Base-by-base conservation (phyloP, 306 rosid genomes). In the Begonia fuchsioides region DNA sequence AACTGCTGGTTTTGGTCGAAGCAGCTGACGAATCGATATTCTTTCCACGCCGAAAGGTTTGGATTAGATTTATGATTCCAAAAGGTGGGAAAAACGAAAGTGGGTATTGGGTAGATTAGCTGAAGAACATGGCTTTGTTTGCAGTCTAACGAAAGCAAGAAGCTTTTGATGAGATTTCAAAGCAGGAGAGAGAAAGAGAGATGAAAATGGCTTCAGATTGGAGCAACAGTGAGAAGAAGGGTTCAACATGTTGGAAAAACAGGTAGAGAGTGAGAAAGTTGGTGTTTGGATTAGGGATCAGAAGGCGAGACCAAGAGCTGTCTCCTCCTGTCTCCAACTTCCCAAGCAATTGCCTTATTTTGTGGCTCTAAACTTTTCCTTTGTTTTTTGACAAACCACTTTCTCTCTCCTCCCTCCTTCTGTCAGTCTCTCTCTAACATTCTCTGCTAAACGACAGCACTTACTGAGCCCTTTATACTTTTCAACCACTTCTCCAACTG, bases 311-410 rank as follows among this genome's bases (percentile, higher is more conserved):
- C 61, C 64, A 79, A 63, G 52, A 38, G 63, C 51, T 72, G 79
- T 80, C 71, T 72, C 58, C 65, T 66, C 50, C 14, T 80, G 94
- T 77, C 82, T 69, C 72, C 49, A 43, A 50, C 80, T 83, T 80
- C 74, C 44, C 68, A 71, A 17, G 73, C 94, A 83, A 38, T 38
- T 12, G 39, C 83, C 86, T 64, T 56, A 67, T 69, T 72, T 72
- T 62, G 68, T 18, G 84, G 60, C 14, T 47, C 51, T 20, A 26
- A 12, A 60, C 45, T 63, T 61, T 55, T 55, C 43, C 11, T 44
- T 32, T 9, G 11, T 47, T 51, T 38, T 20, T 57, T 11, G 12
- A 10, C 44, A 16, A 9, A 18, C 12, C 40, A 13, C 1, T 48
- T 11, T 49, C 17, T 44, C 39, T 50, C 47, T 40, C 52, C 50